Base-by-base conservation (phyloP, 1,284 basidiomycete species). In the Microbotryum lychnidis-dioicae region DNA sequence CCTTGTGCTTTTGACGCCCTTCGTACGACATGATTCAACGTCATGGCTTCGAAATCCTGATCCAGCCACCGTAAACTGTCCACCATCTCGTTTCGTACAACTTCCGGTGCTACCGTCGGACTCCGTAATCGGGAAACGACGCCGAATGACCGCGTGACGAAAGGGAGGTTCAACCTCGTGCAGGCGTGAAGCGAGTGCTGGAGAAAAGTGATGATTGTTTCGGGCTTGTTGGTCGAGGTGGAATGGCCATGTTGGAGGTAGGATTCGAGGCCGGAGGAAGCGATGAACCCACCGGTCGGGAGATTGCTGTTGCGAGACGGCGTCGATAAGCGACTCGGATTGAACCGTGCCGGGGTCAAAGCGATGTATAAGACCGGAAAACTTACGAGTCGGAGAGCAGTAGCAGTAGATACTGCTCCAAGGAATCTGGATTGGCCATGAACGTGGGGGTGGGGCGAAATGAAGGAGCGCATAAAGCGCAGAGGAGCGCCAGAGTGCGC, bases 1-100 rank as follows among this genome's bases (percentile, higher is more conserved):
- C 96, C 94, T 75, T 99, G 96, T 3, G 92, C 83, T 64, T 83
- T 87, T 21, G 89, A 93, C 21, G 94, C 91, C 20, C 96, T 80
- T 33, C 88, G 79, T 3, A 89, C 82, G 63, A 96, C 86, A 73
- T 94, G 89, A 71, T 93, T 97, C 50, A 97, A 82, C 1, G 88
- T 87, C 80, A 89, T 88, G 10, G 83, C 75, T 57, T 97, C 89
- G 75, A 92, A 92, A 25, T 87, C 78, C 14, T 80, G 77, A 71
- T 97, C 93, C 29, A 94, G 76, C 20, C 77, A 75, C 4, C 73
- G 66, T 33, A 92, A 77, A 1, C 75, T 70, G 6, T 71, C 69
- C 18, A 27, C 23, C 14, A 42, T 6, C 27, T 27, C 27, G 6
- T 27, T 27, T 27, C 27, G 27, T 27, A 27, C 27, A 6, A 6